A percentile compares a stretch with the other conserved stretches of the same genome.
phyloP scores from a whole-genome alignment of 2,329 filamentous ascomycete species.

The Phialocephala sp. region DNA sequence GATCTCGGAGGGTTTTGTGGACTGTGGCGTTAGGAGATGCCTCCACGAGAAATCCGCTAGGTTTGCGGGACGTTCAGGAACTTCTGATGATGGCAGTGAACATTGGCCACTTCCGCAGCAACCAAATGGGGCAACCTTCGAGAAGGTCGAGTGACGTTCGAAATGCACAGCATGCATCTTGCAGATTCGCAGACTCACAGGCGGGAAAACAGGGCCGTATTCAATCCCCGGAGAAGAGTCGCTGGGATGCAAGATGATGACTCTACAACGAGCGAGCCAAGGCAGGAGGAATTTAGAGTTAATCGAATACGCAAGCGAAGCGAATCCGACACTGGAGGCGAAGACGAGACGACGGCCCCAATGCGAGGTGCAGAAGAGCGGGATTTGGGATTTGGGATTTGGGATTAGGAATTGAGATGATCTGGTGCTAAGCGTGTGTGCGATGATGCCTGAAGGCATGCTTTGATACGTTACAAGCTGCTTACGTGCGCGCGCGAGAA shows the following conservation, averaged over 20 bases:
- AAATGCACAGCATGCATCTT: constrained; percentile 12
- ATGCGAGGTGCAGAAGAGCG: constrained; percentile 27
- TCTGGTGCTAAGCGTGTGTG: background rate
- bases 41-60: background rate
- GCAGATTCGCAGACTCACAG: background rate
- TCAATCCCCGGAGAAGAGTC: constrained; percentile 12
- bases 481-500: constrained; percentile 25
- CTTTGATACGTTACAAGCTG: constrained; percentile 29
- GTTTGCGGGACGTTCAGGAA: constrained; percentile 7
- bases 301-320: constrained; percentile 6
- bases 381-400: constrained; percentile 19
- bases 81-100: background rate
- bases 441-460: constrained; percentile 20
- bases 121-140: constrained; percentile 14
- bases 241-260: constrained; percentile 22
- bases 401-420: no score
- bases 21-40: constrained; percentile 10
- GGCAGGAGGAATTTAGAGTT: constrained; percentile 15
- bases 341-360: constrained; percentile 1
- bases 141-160: constrained; percentile 15
- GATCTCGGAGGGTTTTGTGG: background rate
- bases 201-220: background rate
- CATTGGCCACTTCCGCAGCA: background rate
- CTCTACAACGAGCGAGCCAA: constrained; percentile 10
- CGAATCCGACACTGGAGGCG: background rate